phyloP scores from a whole-genome alignment of 768 basidiomycete genomes.

The Dacryopinax primogenitus region DNA sequence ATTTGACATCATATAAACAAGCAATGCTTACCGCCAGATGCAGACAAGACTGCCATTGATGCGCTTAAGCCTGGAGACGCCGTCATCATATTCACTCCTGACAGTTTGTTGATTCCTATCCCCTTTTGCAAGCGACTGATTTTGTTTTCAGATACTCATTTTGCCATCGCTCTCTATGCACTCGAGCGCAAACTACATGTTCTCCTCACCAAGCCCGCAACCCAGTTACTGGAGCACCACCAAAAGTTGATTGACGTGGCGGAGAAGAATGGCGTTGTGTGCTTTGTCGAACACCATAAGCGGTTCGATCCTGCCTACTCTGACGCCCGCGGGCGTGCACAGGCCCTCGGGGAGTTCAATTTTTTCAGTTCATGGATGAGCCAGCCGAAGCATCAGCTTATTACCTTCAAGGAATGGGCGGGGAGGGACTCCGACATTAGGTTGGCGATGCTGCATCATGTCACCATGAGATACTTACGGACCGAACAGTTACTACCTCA shows the following conservation, averaged over 20 bases:
- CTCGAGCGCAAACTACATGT: conserved; percentile 78
- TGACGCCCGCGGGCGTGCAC: conserved; percentile 70
- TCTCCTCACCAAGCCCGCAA: conserved; percentile 86
- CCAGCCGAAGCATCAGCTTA: conserved; percentile 87
- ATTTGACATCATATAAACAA: conserved; percentile 5
- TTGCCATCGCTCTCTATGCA: conserved; percentile 72
- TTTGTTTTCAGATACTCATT: conserved; percentile 52
- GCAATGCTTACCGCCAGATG: no score
- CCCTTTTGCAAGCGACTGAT: neutral
- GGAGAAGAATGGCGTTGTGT: conserved; percentile 64
- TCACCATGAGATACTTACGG: conserved; percentile 8
- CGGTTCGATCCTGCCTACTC: conserved; percentile 85
- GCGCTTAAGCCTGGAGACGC: conserved; percentile 67
- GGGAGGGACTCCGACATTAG: conserved; percentile 90
- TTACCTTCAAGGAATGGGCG: conserved; percentile 92
- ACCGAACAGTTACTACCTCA: conserved; percentile 72
- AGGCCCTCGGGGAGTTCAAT: conserved; percentile 76
- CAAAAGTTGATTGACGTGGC: conserved; percentile 63
- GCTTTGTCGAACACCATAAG: conserved; percentile 93
- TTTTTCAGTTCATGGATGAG: conserved; percentile 98
- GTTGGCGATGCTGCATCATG: conserved; percentile 24
- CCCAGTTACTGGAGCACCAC: conserved; percentile 73
- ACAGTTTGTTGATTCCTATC: conserved; percentile 41
- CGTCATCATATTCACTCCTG: conserved; percentile 88
- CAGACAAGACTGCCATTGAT: conserved; percentile 73